Base-by-base conservation (phyloP, 352 stramenopile species). In the Phytophthora gonapodyides region DNA sequence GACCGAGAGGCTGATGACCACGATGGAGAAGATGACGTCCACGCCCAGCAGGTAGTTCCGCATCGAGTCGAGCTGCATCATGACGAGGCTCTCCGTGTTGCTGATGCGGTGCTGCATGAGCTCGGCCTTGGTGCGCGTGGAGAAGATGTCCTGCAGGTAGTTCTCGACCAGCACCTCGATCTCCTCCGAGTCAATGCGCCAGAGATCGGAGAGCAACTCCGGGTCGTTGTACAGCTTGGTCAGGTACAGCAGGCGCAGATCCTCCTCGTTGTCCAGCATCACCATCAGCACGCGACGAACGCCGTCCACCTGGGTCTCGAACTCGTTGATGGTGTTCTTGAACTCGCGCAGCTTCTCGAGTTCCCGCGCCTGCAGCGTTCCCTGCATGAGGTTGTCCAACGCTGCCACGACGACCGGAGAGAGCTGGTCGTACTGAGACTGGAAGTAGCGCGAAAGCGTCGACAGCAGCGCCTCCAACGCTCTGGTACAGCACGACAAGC, bases 271-370 rank as follows among this genome's bases (percentile, higher is more conserved):
- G 54, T 91, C 78, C 13, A 91, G 61, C 5, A 86, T 55, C 35
- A 85, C 78, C 80, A 91, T 89, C 3, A 91, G 53, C 16, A 76
- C 71, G 1, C 82, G 76, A 17, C 82, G 82, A 24, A 89, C 59
- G 11, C 74, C 71, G 27, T 87, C 76, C 34, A 91, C 80, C 51
- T 86, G 80, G 1, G 76, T 71, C 36, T 89, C 71, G 48, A 89
- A 91, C 54, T 91, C 82, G 63, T 89, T 82, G 61, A 89, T 88
- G 1, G 75, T 77, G 49, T 91, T 91, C 49, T 91, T 91, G 57
- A 91, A 83, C 16, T 75, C 69, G 0, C 82, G 82, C 24, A 91
- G 50, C 21, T 69, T 87, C 21, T 91, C 78, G 5, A 91, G 60
- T 19, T 91, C 80, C 3, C 68, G 64, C 0, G 78, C 53, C 3